Evolutionary conservation across 192 early-diverging fungal genomes (phyloP).

Genomic region (Mortierella hygrophila): DNA sequence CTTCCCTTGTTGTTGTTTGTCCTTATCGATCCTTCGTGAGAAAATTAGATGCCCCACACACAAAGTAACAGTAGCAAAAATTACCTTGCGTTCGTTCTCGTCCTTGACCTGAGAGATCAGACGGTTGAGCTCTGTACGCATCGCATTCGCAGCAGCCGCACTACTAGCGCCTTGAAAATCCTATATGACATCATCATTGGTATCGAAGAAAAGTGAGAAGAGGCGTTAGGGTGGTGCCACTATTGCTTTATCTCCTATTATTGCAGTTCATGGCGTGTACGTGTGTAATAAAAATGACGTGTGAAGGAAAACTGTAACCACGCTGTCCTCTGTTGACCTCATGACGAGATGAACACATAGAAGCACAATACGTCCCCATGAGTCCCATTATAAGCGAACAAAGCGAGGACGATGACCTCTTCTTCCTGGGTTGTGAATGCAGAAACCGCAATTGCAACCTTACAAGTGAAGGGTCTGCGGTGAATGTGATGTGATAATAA

Average conservation of each 20-base stretch:
- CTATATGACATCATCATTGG: conserved; percentile 28
- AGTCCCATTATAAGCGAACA: too few species aligned
- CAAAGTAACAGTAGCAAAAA: neutral
- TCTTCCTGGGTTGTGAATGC: too few species aligned
- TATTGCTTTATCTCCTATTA: neutral
- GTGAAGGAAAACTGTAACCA: too few species aligned
- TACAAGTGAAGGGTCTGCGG: too few species aligned
- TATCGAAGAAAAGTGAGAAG: neutral
- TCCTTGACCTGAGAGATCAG: conserved; percentile 69
- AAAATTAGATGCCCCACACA: too few species aligned
- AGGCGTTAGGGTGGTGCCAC: neutral
- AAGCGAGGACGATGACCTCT: too few species aligned
- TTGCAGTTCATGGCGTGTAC: neutral
- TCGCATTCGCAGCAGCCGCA: conserved; percentile 75
- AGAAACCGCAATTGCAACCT: too few species aligned
- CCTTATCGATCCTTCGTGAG: too few species aligned
- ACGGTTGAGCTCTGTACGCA: conserved; percentile 82
- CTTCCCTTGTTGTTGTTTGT: too few species aligned
- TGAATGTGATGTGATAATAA: neutral
- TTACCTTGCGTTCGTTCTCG: conserved; percentile 69
- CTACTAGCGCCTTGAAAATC: conserved; percentile 71
- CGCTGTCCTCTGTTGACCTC: too few species aligned
- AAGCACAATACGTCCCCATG: too few species aligned
- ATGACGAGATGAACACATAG: too few species aligned
- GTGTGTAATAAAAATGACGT: neutral